phyloP scores from a whole-genome alignment of 495 filamentous ascomycete genomes.

The Cryomyces minteri region DNA sequence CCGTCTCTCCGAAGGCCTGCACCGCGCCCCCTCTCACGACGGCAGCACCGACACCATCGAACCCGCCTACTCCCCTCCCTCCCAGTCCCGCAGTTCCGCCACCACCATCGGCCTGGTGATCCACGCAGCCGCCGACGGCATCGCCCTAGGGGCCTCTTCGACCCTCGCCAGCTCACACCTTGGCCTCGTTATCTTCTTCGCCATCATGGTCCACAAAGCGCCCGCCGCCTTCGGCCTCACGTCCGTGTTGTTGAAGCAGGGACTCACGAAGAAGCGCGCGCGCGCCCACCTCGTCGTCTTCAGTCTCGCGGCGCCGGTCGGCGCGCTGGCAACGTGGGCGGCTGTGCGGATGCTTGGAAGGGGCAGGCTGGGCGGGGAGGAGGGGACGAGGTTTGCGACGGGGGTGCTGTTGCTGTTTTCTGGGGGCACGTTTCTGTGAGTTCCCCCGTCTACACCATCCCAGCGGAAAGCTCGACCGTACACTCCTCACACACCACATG shows the following conservation, averaged over 20 bases:
- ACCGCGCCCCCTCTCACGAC: slow-evolving; percentile 27
- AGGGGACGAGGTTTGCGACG: slow-evolving; percentile 63
- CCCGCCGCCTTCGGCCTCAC: slow-evolving; percentile 92
- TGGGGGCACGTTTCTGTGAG: slow-evolving; percentile 88
- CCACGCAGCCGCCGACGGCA: slow-evolving; percentile 89
- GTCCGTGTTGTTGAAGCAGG: slow-evolving; percentile 72
- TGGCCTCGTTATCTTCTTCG: slow-evolving; percentile 79
- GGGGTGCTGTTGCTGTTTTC: slow-evolving; percentile 84
- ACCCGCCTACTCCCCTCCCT: slow-evolving; percentile 6
- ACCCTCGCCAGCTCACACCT: slow-evolving; percentile 46
- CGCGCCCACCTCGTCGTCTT: slow-evolving; percentile 78
- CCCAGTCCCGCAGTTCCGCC: slow-evolving; percentile 28
- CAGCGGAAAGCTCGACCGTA: no score
- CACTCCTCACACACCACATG: no score
- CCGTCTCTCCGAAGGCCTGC: slow-evolving; percentile 40
- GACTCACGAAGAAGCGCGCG: slow-evolving; percentile 67
- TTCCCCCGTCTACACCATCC: neutral
- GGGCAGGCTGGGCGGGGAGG: slow-evolving; percentile 23
- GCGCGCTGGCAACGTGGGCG: slow-evolving; percentile 68
- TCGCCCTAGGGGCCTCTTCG: slow-evolving; percentile 79
- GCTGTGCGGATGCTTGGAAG: slow-evolving; percentile 31
- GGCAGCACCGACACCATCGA: slow-evolving; percentile 23
- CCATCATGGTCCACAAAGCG: slow-evolving; percentile 94
- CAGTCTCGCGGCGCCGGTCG: slow-evolving; percentile 74
- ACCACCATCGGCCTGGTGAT: slow-evolving; percentile 92